Evolutionary conservation across 768 basidiomycete genomes (phyloP), one percentile per base, ranked within the genome.

Genomic region (Albatrellus ellisii): DNA sequence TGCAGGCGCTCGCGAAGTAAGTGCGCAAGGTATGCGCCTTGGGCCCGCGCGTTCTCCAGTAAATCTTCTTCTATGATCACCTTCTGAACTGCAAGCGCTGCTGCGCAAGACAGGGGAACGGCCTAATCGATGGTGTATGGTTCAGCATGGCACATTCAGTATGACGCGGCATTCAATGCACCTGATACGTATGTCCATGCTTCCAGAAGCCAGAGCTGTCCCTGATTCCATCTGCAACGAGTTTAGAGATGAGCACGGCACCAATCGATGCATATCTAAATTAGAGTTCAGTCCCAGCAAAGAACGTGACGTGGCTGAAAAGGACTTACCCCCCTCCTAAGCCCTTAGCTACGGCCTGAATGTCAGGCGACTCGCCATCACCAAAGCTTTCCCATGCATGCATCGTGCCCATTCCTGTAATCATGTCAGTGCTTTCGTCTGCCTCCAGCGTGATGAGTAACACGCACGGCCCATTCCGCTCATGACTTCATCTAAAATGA

Each of bases 401-500:
- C 33, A 87, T 54, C 6, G 82, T 85, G 2, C 89, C 89, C 77
- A 90, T 85, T 22, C 86, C 83, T 87, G 32, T 14, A 17, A 36
- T n/a, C n/a, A n/a, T n/a, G n/a, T n/a, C n/a, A n/a, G n/a, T n/a
- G n/a, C n/a, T n/a, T n/a, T n/a, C n/a, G n/a, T n/a, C n/a, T n/a
- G n/a, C n/a, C n/a, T n/a, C n/a, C 21, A 20, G 26, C 34, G 27
- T 25, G 26, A 10, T n/a, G n/a, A n/a, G n/a, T n/a, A n/a, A 40
- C 26, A 67, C 82, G 60, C 55, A 81, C 87, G 75, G 44, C 88
- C 86, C 81, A 90, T 88, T 33, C 87, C 87, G 55, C 79, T 77
- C 88, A 92, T 90, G 35, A 90, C 83, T 61, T 92, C 90, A 53
- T 94, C 90, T 26, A 90, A 69, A 31, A 91, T 86, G 58, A 90